Base-by-base conservation (phyloP, 306 rosid genomes). In the Citrullus amarus region DNA sequence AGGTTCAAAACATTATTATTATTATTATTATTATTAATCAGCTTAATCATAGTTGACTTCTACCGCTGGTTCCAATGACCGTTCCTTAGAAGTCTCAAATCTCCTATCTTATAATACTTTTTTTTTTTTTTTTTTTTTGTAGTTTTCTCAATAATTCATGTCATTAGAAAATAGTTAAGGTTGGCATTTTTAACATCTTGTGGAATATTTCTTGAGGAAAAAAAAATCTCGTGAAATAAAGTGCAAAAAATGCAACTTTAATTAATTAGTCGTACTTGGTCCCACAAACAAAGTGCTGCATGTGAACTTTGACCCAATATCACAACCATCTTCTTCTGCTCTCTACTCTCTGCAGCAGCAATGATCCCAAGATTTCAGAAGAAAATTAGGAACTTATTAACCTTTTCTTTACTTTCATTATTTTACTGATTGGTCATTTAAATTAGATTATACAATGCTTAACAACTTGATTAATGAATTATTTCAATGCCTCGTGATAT, bases 261-360 rank as follows among this genome's bases (percentile, higher is more conserved):
- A 71, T 44, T 46, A 28, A 53, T 16, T 48, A 43, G 75, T 71
- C 76, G 0, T 71, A 71, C 46, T 46, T 11, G 76, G 58, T 6
- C 76, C 57, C 76, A 46, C 76, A 22, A 48, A 25, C 1, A 71
- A 11, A 30, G 20, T 53, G 1, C 20, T 28, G 8, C 77, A 71
- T 50, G 77, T 71, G 77, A 71, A 71, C 77, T 71, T 48, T 71
- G 77, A 71, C 58, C 59, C 56, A 48, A 25, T 12, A 22, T 48
- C 12, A 11, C 41, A 25, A 44, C 10, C 39, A 70, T 70, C 34
- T 22, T 69, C 6, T 69, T 69, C 36, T 43, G 11, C 28, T 39
- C 54, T 68, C 36, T 43, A n/a, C 3, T 39, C 54, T 68, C 32
- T 68, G 74, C 20, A n/a, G 44, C 50, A 68, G 36, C 75, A 5